Evolutionary conservation across 352 stramenopile genomes (phyloP).

Genomic region (Phytophthora vignae): DNA sequence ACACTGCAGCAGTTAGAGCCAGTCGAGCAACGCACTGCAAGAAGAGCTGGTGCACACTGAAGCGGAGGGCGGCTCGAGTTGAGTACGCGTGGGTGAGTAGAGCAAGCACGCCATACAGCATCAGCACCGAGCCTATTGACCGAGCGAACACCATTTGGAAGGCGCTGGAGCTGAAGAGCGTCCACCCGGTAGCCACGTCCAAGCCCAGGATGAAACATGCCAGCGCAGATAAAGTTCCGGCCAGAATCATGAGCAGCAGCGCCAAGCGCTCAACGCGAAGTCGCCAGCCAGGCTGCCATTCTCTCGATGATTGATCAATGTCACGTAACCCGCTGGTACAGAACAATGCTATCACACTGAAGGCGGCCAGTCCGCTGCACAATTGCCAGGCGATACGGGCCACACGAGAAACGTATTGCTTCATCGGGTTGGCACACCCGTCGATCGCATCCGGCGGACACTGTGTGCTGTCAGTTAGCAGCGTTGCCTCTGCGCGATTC

Average conservation of each 20-base stretch:
- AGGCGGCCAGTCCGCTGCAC: conserved; percentile 18
- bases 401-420: conserved; percentile 40
- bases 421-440: conserved; percentile 45
- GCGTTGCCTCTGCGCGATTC: conserved; percentile 15
- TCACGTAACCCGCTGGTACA: conserved; percentile 20
- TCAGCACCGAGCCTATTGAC: conserved; percentile 43
- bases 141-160: conserved; percentile 58
- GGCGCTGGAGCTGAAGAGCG: conserved; percentile 57
- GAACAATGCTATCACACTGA: conserved; percentile 27
- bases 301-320: conserved; percentile 4
- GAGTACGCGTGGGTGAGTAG: conserved; percentile 51
- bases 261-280: conserved; percentile 17
- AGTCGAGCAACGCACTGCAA: conserved; percentile 41
- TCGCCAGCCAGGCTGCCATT: conserved; percentile 25
- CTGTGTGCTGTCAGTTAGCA: neutral
- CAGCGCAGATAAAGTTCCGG: conserved; percentile 40
- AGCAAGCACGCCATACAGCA: conserved; percentile 39
- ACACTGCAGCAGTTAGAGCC: conserved; percentile 30
- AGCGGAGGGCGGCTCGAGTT: conserved; percentile 37
- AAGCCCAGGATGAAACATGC: conserved; percentile 43
- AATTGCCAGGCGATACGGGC: conserved; percentile 34
- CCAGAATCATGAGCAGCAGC: conserved; percentile 34
- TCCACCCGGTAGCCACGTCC: conserved; percentile 46
- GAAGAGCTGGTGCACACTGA: conserved; percentile 55
- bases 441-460: conserved; percentile 17